These are phyloP conservation scores for Exophiala oligosperma DNA, from an alignment of 2,329 filamentous ascomycete species.

Conservation along the genomic window DNA sequence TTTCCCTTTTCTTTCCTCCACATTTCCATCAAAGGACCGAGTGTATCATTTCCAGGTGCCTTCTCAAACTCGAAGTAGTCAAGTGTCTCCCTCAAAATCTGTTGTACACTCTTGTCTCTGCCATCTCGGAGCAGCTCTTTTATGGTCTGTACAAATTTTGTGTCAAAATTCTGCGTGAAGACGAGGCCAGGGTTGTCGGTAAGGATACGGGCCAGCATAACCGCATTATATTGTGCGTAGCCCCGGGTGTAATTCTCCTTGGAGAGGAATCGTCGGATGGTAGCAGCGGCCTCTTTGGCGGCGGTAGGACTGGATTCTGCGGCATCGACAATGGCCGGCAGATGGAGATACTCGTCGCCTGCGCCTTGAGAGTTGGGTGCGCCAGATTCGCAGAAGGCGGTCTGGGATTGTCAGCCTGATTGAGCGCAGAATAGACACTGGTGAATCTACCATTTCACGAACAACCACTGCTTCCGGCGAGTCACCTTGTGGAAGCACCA, in stretches of 20 bases:
- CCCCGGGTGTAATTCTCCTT: conserved; percentile 66
- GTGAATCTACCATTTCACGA: conserved; percentile 41
- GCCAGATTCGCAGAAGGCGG: conserved; percentile 77
- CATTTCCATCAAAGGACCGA: conserved; percentile 74
- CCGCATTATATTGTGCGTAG: conserved; percentile 87
- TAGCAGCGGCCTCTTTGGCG: conserved; percentile 74
- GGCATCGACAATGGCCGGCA: conserved; percentile 89
- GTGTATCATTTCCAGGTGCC: conserved; percentile 67
- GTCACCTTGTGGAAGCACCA: conserved; percentile 32
- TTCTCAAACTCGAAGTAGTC: conserved; percentile 74
- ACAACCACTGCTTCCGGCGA: conserved; percentile 41
- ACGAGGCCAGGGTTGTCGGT: conserved; percentile 85
- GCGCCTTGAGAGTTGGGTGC: conserved; percentile 52
- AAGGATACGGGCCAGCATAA: conserved; percentile 93
- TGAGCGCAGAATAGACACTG: neutral
- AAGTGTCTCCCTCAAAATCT: conserved; percentile 84
- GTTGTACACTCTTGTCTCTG: conserved; percentile 73
- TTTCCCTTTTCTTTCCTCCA: conserved; percentile 84
- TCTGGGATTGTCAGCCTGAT: conserved; percentile 42
- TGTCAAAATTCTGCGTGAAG: conserved; percentile 88
- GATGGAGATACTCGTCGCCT: conserved; percentile 86
- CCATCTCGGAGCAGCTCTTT: conserved; percentile 73
- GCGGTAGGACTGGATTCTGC: conserved; percentile 89
- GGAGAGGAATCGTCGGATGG: conserved; percentile 79
- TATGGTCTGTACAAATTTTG: conserved; percentile 74